These are phyloP conservation scores for Tuber calosporum DNA, from an alignment of 495 filamentous ascomycete species.

Conservation along the genomic window DNA sequence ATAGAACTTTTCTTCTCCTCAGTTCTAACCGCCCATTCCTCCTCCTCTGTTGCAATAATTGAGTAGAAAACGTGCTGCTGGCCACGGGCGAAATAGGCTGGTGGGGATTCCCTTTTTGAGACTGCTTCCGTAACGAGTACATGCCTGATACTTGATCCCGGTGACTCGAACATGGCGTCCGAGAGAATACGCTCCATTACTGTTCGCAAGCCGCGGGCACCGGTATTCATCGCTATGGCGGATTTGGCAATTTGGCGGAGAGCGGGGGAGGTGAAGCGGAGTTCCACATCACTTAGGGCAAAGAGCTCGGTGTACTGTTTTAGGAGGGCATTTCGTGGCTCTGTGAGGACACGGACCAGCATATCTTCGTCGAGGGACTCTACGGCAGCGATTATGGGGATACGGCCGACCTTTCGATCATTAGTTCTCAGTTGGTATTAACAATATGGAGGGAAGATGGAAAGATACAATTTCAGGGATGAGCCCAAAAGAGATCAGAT, in stretches of 20 bases:
- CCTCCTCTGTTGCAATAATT: slow-evolving; percentile 57
- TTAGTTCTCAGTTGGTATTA: neutral
- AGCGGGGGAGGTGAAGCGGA: slow-evolving; percentile 74
- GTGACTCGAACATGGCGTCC: slow-evolving; percentile 87
- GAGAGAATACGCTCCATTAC: slow-evolving; percentile 80
- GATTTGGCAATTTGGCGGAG: slow-evolving; percentile 69
- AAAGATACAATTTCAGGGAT: slow-evolving; percentile 74
- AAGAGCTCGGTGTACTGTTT: slow-evolving; percentile 82
- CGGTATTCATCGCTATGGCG: slow-evolving; percentile 70
- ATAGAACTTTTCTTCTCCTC: slow-evolving; percentile 43
- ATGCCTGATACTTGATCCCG: slow-evolving; percentile 59
- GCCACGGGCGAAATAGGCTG: slow-evolving; percentile 57
- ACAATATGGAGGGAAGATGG: too few species aligned
- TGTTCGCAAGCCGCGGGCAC: slow-evolving; percentile 77
- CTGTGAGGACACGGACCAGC: slow-evolving; percentile 79
- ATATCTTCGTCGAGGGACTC: slow-evolving; percentile 69
- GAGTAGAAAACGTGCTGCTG: slow-evolving; percentile 55
- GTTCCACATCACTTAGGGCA: slow-evolving; percentile 68
- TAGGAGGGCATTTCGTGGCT: slow-evolving; percentile 79
- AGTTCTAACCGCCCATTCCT: slow-evolving; percentile 50
- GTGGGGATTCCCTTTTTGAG: slow-evolving; percentile 56
- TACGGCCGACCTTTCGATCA: slow-evolving; percentile 54
- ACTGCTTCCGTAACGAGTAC: slow-evolving; percentile 72
- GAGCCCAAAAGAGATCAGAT: slow-evolving; percentile 84
- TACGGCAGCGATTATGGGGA: slow-evolving; percentile 80